phyloP scores from a whole-genome alignment of 495 filamentous ascomycete species.

The Tuber aestivum region DNA sequence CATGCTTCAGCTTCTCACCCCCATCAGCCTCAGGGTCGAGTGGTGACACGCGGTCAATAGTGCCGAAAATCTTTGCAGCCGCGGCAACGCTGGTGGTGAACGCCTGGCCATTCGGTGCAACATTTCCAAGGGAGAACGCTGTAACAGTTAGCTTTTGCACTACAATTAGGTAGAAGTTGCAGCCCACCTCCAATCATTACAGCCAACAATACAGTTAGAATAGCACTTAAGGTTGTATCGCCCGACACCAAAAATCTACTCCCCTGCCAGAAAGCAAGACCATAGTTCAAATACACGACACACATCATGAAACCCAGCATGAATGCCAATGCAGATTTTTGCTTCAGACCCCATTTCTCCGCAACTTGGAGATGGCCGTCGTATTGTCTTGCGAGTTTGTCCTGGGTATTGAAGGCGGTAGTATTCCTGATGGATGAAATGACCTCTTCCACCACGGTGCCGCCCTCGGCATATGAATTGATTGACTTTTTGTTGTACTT shows the following conservation, averaged over 20 bases:
- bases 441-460: slow-evolving; percentile 88
- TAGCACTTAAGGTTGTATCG: slow-evolving; percentile 50
- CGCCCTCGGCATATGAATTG: slow-evolving; percentile 71
- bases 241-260: slow-evolving; percentile 67
- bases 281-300: slow-evolving; percentile 81
- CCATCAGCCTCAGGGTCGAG: slow-evolving; percentile 69
- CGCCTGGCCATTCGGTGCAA: slow-evolving; percentile 76
- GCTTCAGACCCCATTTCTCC: slow-evolving; percentile 69
- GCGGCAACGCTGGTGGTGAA: slow-evolving; percentile 77
- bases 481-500: slow-evolving; percentile 73
- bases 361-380: slow-evolving; percentile 65
- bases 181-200: slow-evolving; percentile 65
- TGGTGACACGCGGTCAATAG: slow-evolving; percentile 85
- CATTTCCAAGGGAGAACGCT: slow-evolving; percentile 83
- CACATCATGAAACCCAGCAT: slow-evolving; percentile 81
- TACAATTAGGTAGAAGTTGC: background rate
- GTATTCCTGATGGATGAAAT: slow-evolving; percentile 89
- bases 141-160: slow-evolving; percentile 12
- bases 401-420: slow-evolving; percentile 87
- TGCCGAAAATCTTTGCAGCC: slow-evolving; percentile 81
- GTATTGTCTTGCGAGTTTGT: slow-evolving; percentile 79
- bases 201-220: slow-evolving; percentile 79
- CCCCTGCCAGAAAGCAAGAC: slow-evolving; percentile 92
- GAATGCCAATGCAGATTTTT: slow-evolving; percentile 60
- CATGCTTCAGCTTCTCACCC: slow-evolving; percentile 62